Evolutionary conservation across 106 monocot species (phyloP), one percentile per base, ranked within the genome.

Genomic region (Platanthera zijinensis): DNA sequence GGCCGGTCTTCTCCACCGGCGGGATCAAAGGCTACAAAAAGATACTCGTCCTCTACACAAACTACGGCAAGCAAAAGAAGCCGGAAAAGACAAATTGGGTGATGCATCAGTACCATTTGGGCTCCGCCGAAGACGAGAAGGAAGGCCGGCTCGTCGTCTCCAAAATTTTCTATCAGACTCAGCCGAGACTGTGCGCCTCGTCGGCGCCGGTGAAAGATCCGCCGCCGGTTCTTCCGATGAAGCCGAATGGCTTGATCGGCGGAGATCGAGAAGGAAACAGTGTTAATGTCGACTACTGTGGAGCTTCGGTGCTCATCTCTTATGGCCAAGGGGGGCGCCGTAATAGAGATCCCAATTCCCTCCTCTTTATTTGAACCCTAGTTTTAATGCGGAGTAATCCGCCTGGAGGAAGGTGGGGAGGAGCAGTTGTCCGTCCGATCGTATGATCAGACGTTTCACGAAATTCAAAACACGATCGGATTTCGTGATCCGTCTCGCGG

Each of bases 71-170:
- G 78, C 82, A 83, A 69, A 74, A 80, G 9, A 88, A 88, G 74
- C 88, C 85, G 0, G 88, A 88, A 71, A 88, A 88, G 54, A 88
- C 88, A 3, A 85, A 85, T 71, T 88, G 88, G 88, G 84, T 88
- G 21, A 88, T 88, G 88, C 88, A 81, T 22, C 81, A 81, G 15
- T 81, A 81, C 69, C 81, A 81, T 12, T 48, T 81, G 21, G 81
- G 81, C 56, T 85, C 80, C 15, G 79, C 82, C 52, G 88, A 88
- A 54, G 88, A 88, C 6, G 81, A 81, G 81, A 81, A 75, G 54
- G 81, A 81, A 19, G 81, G 81, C 0, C 75, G 75, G 81, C 54
- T 81, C 25, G 85, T 88, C 10, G 88, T 88, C 1, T 88, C 88
- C 22, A 88, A 88, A 63, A 75, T 88, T 5, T 88, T 88, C 74